Percentiles rank a stretch among this genome's conserved stretches.
phyloP scores from a whole-genome alignment of 805 yeast species.

The Kuraishia ogatae region DNA sequence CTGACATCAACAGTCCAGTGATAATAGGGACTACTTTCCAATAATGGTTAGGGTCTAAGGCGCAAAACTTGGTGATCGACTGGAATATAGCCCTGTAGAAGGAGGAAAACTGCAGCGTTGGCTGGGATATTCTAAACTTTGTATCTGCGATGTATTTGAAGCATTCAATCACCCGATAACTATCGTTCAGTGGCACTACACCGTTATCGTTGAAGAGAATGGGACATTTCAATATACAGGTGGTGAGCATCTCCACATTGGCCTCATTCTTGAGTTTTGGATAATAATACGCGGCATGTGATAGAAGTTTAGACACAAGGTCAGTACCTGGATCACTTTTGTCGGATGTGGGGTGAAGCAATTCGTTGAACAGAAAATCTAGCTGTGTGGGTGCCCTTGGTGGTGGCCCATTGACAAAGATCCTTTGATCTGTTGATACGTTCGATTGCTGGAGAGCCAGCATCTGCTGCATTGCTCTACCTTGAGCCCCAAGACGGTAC shows the following conservation, averaged over 20 bases:
- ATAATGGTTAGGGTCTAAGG: slow-evolving; percentile 15
- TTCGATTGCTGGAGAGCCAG: neutral
- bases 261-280: slow-evolving; percentile 39
- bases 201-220: slow-evolving; percentile 18
- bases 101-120: slow-evolving; percentile 33
- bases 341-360: slow-evolving; percentile 27
- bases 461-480: slow-evolving; percentile 12
- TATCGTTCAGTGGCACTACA: slow-evolving; percentile 19
- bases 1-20: slow-evolving; percentile 34
- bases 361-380: slow-evolving; percentile 36
- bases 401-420: neutral
- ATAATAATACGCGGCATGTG: slow-evolving; percentile 41
- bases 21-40: slow-evolving; percentile 42
- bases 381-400: slow-evolving; percentile 26
- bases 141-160: slow-evolving; percentile 35
- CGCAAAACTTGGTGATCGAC: slow-evolving; percentile 24
- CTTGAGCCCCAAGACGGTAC: slow-evolving; percentile 16
- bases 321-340: slow-evolving; percentile 10
- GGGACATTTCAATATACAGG: slow-evolving; percentile 35
- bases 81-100: slow-evolving; percentile 30
- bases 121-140: slow-evolving; percentile 38
- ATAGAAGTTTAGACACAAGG: slow-evolving; percentile 20
- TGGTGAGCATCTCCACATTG: slow-evolving; percentile 35
- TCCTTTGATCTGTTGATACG: neutral
- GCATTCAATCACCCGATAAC: slow-evolving; percentile 35